A percentile compares a stretch with the other conserved stretches of the same genome.
Conservation (phyloP, 2,329 filamentous ascomycete species). For the Aspergillus latus region DNA sequence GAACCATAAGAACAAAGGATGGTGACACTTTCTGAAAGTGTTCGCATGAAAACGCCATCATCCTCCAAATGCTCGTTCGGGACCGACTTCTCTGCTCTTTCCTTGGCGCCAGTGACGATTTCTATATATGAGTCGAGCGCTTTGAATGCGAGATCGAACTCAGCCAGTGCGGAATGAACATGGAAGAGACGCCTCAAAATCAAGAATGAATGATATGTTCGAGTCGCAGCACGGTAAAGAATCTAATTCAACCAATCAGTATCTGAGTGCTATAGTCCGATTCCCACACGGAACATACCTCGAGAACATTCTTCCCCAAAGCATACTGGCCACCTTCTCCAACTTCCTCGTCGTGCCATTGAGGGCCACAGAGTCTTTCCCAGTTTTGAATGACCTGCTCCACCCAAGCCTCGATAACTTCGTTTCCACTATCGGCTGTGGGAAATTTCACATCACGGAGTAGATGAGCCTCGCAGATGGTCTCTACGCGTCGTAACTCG, state of each 20-base stretch:
- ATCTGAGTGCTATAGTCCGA: too few species aligned
- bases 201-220: conserved; percentile 91
- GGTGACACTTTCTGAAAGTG: conserved; percentile 75
- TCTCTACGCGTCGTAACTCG: conserved; percentile 77
- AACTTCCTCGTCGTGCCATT: conserved; percentile 78
- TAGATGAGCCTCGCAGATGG: conserved; percentile 74
- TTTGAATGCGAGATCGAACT: conserved; percentile 88
- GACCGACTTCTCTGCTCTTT: conserved; percentile 70
- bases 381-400: conserved; percentile 81
- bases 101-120: conserved; percentile 81
- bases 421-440: conserved; percentile 73
- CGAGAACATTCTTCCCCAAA: conserved; percentile 73
- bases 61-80: conserved; percentile 71
- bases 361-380: conserved; percentile 73
- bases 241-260: conserved; percentile 52
- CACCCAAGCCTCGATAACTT: conserved; percentile 79
- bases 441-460: conserved; percentile 81
- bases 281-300: conserved; percentile 43
- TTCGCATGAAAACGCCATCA: conserved; percentile 73
- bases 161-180: conserved; percentile 81
- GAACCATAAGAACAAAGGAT: conserved; percentile 81
- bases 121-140: conserved; percentile 91
- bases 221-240: conserved; percentile 84
- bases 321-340: conserved; percentile 76
- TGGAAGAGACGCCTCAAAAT: conserved; percentile 84